Conservation (phyloP, 306 rosid genomes). For the Trichosanthes cucumerina region DNA sequence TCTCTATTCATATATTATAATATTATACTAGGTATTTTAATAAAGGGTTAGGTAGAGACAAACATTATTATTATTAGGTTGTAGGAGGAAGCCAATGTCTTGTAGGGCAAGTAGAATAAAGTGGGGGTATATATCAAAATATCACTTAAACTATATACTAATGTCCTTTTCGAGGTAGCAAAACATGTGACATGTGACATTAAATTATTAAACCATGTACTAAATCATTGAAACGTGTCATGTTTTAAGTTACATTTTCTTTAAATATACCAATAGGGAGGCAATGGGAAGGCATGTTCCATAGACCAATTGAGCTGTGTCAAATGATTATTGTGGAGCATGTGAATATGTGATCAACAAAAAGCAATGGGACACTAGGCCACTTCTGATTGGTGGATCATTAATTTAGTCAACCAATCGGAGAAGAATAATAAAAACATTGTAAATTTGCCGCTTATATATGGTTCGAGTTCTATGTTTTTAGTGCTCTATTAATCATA, state of each 20-base stretch:
- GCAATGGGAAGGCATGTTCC: constrained; percentile 1
- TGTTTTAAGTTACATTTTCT: neutral
- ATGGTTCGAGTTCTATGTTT: neutral
- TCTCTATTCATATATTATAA: neutral
- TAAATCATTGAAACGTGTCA: constrained; percentile 6
- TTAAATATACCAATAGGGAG: neutral
- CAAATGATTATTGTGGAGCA: constrained; percentile 4
- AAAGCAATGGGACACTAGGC: neutral
- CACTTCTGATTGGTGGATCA: neutral
- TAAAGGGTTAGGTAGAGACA: neutral
- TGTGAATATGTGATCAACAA: constrained; percentile 2
- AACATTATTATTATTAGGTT: too few relatives aligned
- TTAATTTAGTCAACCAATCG: neutral
- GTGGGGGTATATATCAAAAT: neutral
- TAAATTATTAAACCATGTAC: neutral
- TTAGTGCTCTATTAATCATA: neutral
- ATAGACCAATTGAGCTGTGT: neutral
- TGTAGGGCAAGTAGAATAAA: neutral
- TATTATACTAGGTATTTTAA: neutral
- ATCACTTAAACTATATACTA: neutral
- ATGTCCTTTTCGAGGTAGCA: neutral
- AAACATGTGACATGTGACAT: constrained; percentile 6
- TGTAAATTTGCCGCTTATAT: neutral
- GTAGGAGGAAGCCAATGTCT: neutral
- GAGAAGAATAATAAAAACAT: neutral